Evolutionary conservation across 331 rosid species (phyloP), one percentile per base, ranked within the genome.

Genomic region (Quercus phellos): DNA sequence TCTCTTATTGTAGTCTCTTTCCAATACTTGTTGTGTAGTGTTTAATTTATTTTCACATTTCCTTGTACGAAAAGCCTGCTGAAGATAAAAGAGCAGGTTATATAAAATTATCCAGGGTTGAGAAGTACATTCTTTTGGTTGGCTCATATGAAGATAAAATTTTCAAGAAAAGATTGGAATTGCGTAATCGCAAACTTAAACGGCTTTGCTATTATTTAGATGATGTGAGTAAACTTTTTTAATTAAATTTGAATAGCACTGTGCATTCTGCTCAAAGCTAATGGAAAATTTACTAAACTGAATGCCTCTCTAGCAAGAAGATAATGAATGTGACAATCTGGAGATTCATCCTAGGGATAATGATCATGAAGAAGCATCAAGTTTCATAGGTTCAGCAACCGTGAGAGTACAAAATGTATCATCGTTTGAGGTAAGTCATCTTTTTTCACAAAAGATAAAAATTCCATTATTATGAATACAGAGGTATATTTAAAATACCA

Each of bases 81-180:
- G 69, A 74, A 6, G 89, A 80, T 24, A 77, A 80, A 46, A 74
- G 79, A 9, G 66, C 29, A 3, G 84, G 81, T 14, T 88, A 46
- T 74, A 38, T 88, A n/a, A 88, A 85, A 75, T 6, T 82, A 18
- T 88, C 91, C 0, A 83, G 90, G 73, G 91, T 84, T 18, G 95
- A 90, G 73, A 85, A 68, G 3, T 90, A 87, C 68, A 71, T 87
- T 56, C 88, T 83, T 30, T 64, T 51, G 54, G 85, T 85, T 78
- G 90, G 90, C 13, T 1, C 75, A 0, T 74, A 72, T 64, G 93
- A 89, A 73, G 90, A 89, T n/a, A 75, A 81, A 58, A 80, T 87
- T 16, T 89, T 89, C 53, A 80, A 53, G 50, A 89, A 60, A 83
- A 84, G 91, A 82, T 75, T 82, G 0, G 80, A 74, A 8, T 38